Base-by-base conservation (phyloP, 2,329 filamentous ascomycete species). In the Fusarium sp. region DNA sequence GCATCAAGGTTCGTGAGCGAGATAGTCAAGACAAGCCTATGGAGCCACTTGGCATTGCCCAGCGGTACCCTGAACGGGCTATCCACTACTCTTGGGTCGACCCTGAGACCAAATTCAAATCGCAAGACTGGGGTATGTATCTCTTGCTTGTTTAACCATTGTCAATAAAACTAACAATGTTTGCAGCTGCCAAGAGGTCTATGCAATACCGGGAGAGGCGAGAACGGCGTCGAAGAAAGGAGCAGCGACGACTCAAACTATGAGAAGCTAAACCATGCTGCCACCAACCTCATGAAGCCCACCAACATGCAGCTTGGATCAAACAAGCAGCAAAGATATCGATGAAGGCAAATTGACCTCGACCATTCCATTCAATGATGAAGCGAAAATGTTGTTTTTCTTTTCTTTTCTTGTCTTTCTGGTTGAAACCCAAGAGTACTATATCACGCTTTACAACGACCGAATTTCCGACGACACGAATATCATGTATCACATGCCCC, bases 41-140 rank as follows among this genome's bases (percentile, higher is more conserved):
- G 71, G 77, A 80, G 57, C 78, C 78, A 2, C 71, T 81, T 24
- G 80, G 80, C 3, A 73, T 81, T 13, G 79, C 77, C 1, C 80
- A 81, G 54, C 77, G 84, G n/a, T 85, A 82, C 57, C 84, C 84
- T 3, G 83, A 85, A 58, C 78, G 82, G 24, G 83, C 83, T 9
- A 75, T 85, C 37, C 74, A 78, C 35, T 85, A 85, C 69, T 52
- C 73, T 7, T 85, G 84, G 84, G 81, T 85, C 16, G 76, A 80
- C 10, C 54, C 74, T 4, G 78, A 81, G 46, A 67, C 81, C 49
- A 82, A 82, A 69, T 62, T 70, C 43, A 76, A 78, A 37, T 79
- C 81, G 10, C 75, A 76, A 55, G 75, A 80, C 56, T 78, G 82
- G 71, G 78, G 83, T 84, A 75, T 75, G 82, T 82, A 26, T 41